Base-by-base conservation (phyloP, 2,329 filamentous ascomycete genomes). In the Laburnicola sp. region DNA sequence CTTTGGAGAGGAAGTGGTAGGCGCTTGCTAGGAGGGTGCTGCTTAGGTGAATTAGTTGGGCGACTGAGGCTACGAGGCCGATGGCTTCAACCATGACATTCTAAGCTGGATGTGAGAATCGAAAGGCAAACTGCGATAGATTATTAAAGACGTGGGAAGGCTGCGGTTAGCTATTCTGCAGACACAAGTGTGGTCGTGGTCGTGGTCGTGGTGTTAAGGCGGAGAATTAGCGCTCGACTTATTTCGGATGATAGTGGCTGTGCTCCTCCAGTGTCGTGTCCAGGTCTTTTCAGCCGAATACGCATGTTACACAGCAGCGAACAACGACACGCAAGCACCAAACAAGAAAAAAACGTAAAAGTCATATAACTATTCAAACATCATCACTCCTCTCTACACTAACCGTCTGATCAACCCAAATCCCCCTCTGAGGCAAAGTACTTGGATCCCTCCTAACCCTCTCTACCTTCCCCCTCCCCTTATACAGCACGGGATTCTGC, bases 1-100 rank as follows among this genome's bases (percentile, higher is more conserved):
- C 48, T 35, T 43, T 51, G 6, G 48, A 49, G 36, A 57, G 32
- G 35, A 55, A 57, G 37, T 45, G 37, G 25, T 57, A 57, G 23
- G 48, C 48, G 9, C 51, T 48, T 9, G 51, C 51, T n/a, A 57
- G 48, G 5, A 57, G 38, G 2, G 36, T 23, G 28, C 48, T 45
- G 25, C 54, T 55, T 5, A 57, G 26, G 3, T 42, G 23, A 9
- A 55, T 34, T 6, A 57, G 48, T 26, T 57, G 54, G 21, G 47
- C 44, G 2, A 54, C 47, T 6, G 51, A 54, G 5, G 50, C 46
- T 6, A 54, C 44, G 10, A 41, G 27, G 21, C 45, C 45, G n/a
- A 50, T n/a, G 3, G 41, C 10, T 31, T 53, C 50, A 23, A 46
- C 45, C 50, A 53, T 10, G 36, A 35, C 7, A 21, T 42, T n/a